These are phyloP conservation scores for Mycena vitilis DNA, from an alignment of 768 basidiomycete genomes.

Conservation along the genomic window DNA sequence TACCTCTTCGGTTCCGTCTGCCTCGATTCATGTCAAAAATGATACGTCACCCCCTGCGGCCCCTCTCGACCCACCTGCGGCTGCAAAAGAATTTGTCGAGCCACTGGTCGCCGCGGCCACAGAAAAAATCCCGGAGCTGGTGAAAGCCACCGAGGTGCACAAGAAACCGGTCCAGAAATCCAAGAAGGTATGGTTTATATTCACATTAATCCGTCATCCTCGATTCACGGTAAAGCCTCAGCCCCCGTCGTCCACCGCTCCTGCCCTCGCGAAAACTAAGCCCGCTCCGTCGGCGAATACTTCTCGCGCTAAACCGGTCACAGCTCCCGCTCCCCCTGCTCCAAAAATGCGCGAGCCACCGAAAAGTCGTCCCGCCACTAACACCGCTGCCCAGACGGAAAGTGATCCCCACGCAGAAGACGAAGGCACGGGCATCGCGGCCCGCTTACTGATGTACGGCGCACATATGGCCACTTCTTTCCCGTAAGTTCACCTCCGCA, in stretches of 20 bases:
- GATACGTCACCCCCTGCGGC: neutral
- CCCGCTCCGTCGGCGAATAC: neutral
- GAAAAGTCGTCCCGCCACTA: neutral
- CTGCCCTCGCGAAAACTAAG: neutral
- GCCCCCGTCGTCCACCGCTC: neutral
- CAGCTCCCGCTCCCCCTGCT: neutral
- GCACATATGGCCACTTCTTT: neutral
- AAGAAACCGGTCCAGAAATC: neutral
- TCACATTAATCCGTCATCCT: neutral
- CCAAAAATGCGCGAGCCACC: neutral
- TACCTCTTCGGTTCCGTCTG: neutral
- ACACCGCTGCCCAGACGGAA: too few species aligned
- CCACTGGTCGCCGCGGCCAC: neutral
- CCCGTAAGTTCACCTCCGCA: neutral
- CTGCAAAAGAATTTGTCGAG: neutral
- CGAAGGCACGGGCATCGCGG: constrained; percentile 2
- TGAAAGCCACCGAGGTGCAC: neutral
- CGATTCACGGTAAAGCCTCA: neutral
- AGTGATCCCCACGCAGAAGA: neutral
- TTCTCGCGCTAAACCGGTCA: neutral
- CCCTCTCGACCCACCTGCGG: neutral
- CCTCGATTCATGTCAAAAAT: too few species aligned
- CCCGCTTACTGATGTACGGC: constrained; percentile 19
- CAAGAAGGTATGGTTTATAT: neutral
- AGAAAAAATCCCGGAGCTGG: too few species aligned